These are phyloP conservation scores for Acacia acuminata DNA, from an alignment of 306 rosid species.

Conservation along the genomic window DNA sequence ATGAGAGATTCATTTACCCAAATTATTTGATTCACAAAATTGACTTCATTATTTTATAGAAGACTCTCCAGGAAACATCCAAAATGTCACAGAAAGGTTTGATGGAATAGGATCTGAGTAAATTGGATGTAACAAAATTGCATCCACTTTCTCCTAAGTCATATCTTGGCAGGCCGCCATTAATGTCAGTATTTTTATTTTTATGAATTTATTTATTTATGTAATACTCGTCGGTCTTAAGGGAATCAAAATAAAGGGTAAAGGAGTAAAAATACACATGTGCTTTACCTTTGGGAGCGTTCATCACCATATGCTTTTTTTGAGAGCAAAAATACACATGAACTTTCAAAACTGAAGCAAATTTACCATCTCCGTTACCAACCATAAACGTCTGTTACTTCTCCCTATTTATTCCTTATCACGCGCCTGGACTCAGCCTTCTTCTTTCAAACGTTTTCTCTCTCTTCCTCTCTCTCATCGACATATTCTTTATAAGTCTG, in stretches of 20 bases:
- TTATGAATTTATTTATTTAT: not conserved
- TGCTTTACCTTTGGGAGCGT: too few species aligned
- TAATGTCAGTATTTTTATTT: slow-evolving; percentile 65
- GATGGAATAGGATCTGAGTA: slow-evolving; percentile 92
- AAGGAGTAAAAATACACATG: too few species aligned
- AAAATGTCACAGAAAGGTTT: slow-evolving; percentile 14
- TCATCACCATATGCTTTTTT: too few species aligned
- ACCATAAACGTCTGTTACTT: too few species aligned
- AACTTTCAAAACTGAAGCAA: too few species aligned
- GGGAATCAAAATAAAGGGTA: not conserved
- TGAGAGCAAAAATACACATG: too few species aligned
- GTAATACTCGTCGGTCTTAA: not conserved
- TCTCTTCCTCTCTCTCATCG: too few species aligned
- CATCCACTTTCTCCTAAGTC: slow-evolving; percentile 94
- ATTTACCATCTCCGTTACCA: too few species aligned
- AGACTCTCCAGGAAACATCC: slow-evolving; percentile 11
- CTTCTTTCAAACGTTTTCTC: too few species aligned
- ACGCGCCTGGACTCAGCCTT: too few species aligned
- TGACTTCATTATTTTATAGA: not conserved
- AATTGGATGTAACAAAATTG: slow-evolving; percentile 67
- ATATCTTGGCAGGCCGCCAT: slow-evolving; percentile 96
- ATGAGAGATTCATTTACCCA: not conserved
- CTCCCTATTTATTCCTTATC: too few species aligned
- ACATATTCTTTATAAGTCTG: too few species aligned
- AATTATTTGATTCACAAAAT: not conserved